Percentiles rank a stretch among this genome's conserved stretches.
Evolutionary conservation across 768 basidiomycete species (phyloP).

Genomic region (Boletus subparvulus): DNA sequence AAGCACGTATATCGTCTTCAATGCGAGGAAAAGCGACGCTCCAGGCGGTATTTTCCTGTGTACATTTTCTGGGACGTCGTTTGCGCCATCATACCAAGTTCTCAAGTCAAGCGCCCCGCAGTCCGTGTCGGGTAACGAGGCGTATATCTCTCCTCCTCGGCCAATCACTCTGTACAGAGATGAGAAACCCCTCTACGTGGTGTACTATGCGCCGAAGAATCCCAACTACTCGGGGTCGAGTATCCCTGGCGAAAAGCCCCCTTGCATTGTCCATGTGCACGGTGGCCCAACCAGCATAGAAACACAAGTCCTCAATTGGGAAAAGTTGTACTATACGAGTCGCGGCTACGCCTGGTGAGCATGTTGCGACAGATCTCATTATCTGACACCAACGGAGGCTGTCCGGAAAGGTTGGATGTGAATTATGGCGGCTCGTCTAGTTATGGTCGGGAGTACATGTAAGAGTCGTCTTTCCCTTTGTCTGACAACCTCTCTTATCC

Average conservation of each 20-base stretch:
- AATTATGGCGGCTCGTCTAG: constrained; percentile 77
- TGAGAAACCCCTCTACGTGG: constrained; percentile 50
- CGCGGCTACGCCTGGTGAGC: constrained; percentile 72
- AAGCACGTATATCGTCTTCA: constrained; percentile 32
- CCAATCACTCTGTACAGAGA: constrained; percentile 44
- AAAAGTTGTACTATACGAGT: constrained; percentile 64
- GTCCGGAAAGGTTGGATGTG: constrained; percentile 56
- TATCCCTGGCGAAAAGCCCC: constrained; percentile 56
- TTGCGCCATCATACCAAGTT: constrained; percentile 19
- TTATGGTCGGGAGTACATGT: constrained; percentile 68
- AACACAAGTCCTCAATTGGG: constrained; percentile 50
- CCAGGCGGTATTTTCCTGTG: constrained; percentile 32
- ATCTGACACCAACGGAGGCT: neutral
- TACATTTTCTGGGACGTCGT: constrained; percentile 25
- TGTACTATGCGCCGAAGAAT: constrained; percentile 69
- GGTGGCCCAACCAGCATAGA: constrained; percentile 66
- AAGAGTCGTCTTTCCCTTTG: constrained; percentile 1
- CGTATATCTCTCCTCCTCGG: constrained; percentile 47
- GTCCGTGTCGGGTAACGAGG: constrained; percentile 12
- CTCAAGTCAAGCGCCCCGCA: constrained; percentile 28
- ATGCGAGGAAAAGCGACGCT: constrained; percentile 33
- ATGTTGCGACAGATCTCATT: too few relatives aligned
- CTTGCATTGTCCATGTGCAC: constrained; percentile 63
- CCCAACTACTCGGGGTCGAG: constrained; percentile 53
- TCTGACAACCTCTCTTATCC: neutral